These are phyloP conservation scores for Biscogniauxia marginata DNA, from an alignment of 2,329 filamentous ascomycete genomes.

Conservation along the genomic window DNA sequence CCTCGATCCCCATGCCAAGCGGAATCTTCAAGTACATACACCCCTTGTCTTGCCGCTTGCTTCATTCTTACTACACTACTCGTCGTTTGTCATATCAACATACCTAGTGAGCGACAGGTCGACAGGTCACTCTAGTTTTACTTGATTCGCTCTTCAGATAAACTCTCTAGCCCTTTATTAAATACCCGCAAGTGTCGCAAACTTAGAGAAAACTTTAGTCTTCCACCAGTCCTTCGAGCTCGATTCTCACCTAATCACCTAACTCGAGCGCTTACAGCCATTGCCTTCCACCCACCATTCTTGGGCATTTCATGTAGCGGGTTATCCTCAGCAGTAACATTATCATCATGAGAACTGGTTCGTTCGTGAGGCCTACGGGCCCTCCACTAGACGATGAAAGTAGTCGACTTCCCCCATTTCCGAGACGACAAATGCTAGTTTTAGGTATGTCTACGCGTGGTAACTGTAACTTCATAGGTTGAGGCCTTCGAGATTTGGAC, in stretches of 20 bases:
- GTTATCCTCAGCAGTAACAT: slow-evolving; percentile 7
- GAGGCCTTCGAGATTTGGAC: slow-evolving; percentile 1
- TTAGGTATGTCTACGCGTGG: slow-evolving; percentile 30
- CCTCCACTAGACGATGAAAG: slow-evolving; percentile 15
- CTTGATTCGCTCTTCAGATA: slow-evolving; percentile 8
- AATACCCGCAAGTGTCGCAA: background rate
- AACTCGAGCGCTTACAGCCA: background rate
- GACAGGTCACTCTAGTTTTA: slow-evolving; percentile 13
- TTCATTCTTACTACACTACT: background rate
- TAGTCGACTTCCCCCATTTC: slow-evolving; percentile 33
- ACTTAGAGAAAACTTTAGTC: slow-evolving; percentile 5
- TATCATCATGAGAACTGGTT: slow-evolving; percentile 25
- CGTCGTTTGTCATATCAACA: slow-evolving; percentile 1
- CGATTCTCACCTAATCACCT: slow-evolving; percentile 5
- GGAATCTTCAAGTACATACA: background rate
- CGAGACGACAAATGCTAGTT: slow-evolving; percentile 37
- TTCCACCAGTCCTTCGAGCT: background rate
- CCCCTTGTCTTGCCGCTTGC: slow-evolving; percentile 2
- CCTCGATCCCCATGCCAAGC: slow-evolving; percentile 16
- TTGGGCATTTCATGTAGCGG: slow-evolving; percentile 17
- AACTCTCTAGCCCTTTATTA: slow-evolving; percentile 3
- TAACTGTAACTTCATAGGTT: slow-evolving; percentile 1
- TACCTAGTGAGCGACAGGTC: slow-evolving; percentile 11
- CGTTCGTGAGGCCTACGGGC: slow-evolving; percentile 21
- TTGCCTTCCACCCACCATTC: slow-evolving; percentile 3